These are phyloP conservation scores for Erysimum cheiranthoides DNA, from an alignment of 345 rosid genomes.

Conservation along the genomic window DNA sequence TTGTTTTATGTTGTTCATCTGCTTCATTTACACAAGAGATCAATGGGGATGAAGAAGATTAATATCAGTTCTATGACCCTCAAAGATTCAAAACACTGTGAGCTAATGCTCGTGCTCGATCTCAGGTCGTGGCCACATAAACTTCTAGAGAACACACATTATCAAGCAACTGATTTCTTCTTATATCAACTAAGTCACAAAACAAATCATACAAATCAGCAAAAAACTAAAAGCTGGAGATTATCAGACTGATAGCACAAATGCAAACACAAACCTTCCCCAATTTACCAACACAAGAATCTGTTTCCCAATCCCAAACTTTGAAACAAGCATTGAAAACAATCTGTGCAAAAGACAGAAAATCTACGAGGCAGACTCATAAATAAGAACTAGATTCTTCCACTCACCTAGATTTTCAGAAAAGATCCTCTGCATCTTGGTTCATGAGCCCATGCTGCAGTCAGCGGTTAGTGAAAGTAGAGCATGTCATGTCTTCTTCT, in stretches of 20 bases:
- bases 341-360: conserved; percentile 33
- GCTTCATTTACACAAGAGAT: not conserved
- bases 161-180: conserved; percentile 36
- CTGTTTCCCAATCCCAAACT: conserved; percentile 35
- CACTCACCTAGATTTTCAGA: conserved; percentile 36
- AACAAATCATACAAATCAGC: conserved; percentile 44
- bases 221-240: conserved; percentile 36
- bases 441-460: conserved; percentile 36
- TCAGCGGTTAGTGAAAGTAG: conserved; percentile 42
- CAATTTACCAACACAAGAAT: conserved; percentile 36
- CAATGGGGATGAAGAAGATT: not conserved
- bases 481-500: conserved; percentile 39
- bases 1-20: not conserved
- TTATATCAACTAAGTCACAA: conserved; percentile 34
- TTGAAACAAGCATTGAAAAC: conserved; percentile 36
- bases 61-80: not conserved
- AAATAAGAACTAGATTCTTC: conserved; percentile 31
- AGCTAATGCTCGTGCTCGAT: conserved; percentile 9
- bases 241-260: conserved; percentile 30
- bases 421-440: conserved; percentile 30
- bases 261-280: conserved; percentile 40
- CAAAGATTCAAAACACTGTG: conserved; percentile 5
- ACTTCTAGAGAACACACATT: conserved; percentile 13
- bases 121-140: conserved; percentile 7
- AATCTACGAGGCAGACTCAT: conserved; percentile 25